These are phyloP conservation scores for Pleurostoma richardsiae DNA, from an alignment of 2,329 filamentous ascomycete genomes.

Conservation along the genomic window DNA sequence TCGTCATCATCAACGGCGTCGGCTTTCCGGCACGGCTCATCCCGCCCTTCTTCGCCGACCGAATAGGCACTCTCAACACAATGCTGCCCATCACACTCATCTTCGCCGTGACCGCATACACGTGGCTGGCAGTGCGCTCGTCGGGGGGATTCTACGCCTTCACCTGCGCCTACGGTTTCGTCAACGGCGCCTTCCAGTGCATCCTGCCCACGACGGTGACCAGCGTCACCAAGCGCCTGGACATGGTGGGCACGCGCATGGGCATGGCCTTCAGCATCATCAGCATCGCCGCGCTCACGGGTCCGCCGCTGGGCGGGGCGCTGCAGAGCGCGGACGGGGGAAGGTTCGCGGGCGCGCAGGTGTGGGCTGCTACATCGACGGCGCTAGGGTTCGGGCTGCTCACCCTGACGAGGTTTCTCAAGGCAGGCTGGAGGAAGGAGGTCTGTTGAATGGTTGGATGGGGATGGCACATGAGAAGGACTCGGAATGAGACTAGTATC, in stretches of 20 bases:
- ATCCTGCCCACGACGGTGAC: slow-evolving; percentile 23
- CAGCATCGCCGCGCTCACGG: slow-evolving; percentile 22
- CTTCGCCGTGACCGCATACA: slow-evolving; percentile 23
- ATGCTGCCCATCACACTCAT: slow-evolving; percentile 16
- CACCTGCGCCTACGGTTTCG: slow-evolving; percentile 23
- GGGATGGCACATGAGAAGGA: too few species aligned
- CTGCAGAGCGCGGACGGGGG: slow-evolving; percentile 18
- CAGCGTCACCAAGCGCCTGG: slow-evolving; percentile 23
- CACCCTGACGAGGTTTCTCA: too few species aligned
- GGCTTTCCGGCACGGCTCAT: slow-evolving; percentile 25
- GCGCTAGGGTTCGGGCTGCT: slow-evolving; percentile 12
- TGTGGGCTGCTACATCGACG: slow-evolving; percentile 21
- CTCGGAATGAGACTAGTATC: too few species aligned
- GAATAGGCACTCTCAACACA: slow-evolving; percentile 24
- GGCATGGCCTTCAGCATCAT: slow-evolving; percentile 26
- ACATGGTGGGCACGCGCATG: slow-evolving; percentile 24
- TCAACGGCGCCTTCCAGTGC: slow-evolving; percentile 24
- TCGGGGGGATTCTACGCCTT: slow-evolving; percentile 23
- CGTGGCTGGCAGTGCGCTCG: slow-evolving; percentile 23
- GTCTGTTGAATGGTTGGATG: slow-evolving; percentile 12
- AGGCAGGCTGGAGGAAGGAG: slow-evolving; percentile 20
- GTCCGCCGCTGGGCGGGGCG: slow-evolving; percentile 26
- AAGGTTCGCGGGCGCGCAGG: slow-evolving; percentile 17
- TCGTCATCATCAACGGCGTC: slow-evolving; percentile 28
- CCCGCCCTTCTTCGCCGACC: slow-evolving; percentile 23